A percentile compares a stretch with the other conserved stretches of the same genome.
These are phyloP conservation scores for Xylariaceae sp. DNA, from an alignment of 2,329 filamentous ascomycete species.

Conservation along the genomic window DNA sequence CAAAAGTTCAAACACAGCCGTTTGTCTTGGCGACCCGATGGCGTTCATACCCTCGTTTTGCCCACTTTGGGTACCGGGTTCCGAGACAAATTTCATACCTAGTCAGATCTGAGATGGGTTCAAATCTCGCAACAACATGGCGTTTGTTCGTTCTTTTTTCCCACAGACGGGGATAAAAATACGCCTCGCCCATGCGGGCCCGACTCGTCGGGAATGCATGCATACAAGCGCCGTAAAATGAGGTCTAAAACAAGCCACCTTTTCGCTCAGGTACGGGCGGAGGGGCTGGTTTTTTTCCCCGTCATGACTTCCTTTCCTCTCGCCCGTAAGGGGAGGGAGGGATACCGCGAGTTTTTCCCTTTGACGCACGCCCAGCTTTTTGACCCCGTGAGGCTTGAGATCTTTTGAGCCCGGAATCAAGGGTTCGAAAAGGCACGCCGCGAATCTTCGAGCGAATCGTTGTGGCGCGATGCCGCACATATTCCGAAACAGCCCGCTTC, in stretches of 20 bases:
- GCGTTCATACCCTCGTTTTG: not conserved
- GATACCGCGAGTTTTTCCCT: no score
- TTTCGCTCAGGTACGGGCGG: slow-evolving; percentile 3
- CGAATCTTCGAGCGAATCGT: no score
- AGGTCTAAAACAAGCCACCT: not conserved
- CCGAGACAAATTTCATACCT: not conserved
- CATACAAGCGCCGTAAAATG: not conserved
- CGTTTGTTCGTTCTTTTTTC: not conserved
- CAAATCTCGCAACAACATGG: not conserved
- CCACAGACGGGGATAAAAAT: not conserved
- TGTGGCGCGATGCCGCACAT: not conserved
- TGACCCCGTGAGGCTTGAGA: no score
- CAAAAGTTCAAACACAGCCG: not conserved
- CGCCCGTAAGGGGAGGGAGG: no score
- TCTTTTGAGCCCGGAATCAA: no score
- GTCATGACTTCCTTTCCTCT: no score
- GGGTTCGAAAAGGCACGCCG: no score
- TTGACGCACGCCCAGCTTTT: no score
- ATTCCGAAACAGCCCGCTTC: not conserved
- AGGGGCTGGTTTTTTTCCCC: not conserved
- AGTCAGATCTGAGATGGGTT: not conserved
- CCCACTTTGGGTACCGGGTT: not conserved
- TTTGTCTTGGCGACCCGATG: not conserved
- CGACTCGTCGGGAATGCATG: not conserved
- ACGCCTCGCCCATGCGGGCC: not conserved